phyloP scores from a whole-genome alignment of 352 stramenopile species.

The Globisporangium canariense region DNA sequence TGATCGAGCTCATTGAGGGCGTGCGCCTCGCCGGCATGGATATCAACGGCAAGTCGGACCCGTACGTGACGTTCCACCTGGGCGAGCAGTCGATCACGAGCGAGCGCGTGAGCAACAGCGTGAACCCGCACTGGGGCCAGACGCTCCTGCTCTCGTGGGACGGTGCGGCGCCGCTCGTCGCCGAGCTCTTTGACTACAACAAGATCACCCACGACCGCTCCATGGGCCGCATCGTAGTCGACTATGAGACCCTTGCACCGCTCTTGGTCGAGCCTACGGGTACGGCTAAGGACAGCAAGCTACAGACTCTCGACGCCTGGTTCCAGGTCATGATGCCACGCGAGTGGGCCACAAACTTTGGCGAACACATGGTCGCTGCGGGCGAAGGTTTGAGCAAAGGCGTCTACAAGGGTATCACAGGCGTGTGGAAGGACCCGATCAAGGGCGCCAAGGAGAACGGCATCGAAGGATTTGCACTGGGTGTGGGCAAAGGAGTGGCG shows the following conservation, averaged over 20 bases:
- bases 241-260: constrained; percentile 31
- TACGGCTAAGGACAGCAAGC: not conserved
- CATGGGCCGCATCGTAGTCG: constrained; percentile 63
- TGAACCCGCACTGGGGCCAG: constrained; percentile 66
- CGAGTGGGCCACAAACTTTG: constrained; percentile 75
- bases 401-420: constrained; percentile 68
- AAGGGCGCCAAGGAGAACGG: constrained; percentile 69
- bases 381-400: constrained; percentile 67
- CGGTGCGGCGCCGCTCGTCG: constrained; percentile 53
- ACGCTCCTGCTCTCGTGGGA: constrained; percentile 82
- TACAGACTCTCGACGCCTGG: constrained; percentile 35
- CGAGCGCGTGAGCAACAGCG: constrained; percentile 61
- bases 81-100: constrained; percentile 73
- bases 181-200: constrained; percentile 74
- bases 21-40: constrained; percentile 63
- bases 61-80: constrained; percentile 73
- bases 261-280: constrained; percentile 18
- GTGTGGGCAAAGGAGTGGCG: constrained; percentile 60
- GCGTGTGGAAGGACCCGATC: constrained; percentile 79
- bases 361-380: constrained; percentile 76
- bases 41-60: constrained; percentile 76
- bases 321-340: constrained; percentile 56
- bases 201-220: constrained; percentile 54
- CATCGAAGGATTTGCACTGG: constrained; percentile 71
- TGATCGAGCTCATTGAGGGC: constrained; percentile 67